These are phyloP conservation scores for Ceratorhiza oryzae-sativae DNA, from an alignment of 1,284 basidiomycete species.

Conservation along the genomic window DNA sequence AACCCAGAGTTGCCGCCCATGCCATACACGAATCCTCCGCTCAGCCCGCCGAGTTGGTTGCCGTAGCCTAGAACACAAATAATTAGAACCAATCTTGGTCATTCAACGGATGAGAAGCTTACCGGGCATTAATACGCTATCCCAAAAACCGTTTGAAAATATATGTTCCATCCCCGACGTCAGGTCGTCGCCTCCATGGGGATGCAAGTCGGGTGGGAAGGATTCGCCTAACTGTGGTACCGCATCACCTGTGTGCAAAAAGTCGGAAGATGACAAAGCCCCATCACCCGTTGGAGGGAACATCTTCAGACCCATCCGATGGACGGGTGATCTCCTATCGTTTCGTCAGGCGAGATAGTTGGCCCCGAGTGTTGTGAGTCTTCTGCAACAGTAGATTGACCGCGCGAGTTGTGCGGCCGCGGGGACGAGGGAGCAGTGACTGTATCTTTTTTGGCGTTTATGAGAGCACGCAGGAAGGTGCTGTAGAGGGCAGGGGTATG, in stretches of 20 bases:
- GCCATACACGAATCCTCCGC: conserved; percentile 82
- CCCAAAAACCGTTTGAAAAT: conserved; percentile 79
- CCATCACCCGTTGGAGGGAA: conserved; percentile 39
- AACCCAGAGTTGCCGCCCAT: conserved; percentile 72
- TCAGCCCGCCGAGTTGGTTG: conserved; percentile 76
- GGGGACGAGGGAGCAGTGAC: conserved; percentile 37
- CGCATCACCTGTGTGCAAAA: conserved; percentile 8
- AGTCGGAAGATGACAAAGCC: background rate
- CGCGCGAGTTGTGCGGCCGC: conserved; percentile 1
- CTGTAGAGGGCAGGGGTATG: conserved; percentile 90
- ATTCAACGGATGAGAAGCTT: conserved; percentile 47
- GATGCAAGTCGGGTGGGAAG: conserved; percentile 33
- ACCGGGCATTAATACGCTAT: conserved; percentile 83
- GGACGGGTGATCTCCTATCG: conserved; percentile 1
- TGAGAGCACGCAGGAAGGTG: conserved; percentile 81
- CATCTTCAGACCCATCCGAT: conserved; percentile 31
- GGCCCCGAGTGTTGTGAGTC: conserved; percentile 30
- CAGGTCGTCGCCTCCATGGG: conserved; percentile 44
- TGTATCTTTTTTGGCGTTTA: conserved; percentile 64
- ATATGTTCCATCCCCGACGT: conserved; percentile 79
- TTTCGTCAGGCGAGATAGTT: conserved; percentile 29
- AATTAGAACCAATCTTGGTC: conserved; percentile 21
- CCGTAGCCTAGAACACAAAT: conserved; percentile 63
- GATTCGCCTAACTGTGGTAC: conserved; percentile 5
- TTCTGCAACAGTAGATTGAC: conserved; percentile 6